Evolutionary conservation across 192 early-diverging fungal species (phyloP).

Genomic region (Backusella mclennaniae): DNA sequence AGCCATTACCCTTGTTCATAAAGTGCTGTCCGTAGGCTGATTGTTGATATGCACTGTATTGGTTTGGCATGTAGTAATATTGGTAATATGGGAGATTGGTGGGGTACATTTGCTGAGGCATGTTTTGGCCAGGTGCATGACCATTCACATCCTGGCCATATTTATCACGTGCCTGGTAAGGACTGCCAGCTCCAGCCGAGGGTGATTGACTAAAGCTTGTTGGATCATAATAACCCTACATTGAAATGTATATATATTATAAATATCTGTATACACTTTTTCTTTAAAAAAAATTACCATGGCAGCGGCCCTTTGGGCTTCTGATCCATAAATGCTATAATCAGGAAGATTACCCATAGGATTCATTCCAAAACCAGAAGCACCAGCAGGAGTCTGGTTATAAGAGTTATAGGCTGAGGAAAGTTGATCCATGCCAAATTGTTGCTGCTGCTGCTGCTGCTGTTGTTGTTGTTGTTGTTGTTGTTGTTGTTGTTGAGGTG

Average conservation of each 20-base stretch:
- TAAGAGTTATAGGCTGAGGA: slow-evolving; percentile 53
- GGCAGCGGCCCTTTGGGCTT: slow-evolving; percentile 56
- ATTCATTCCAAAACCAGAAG: slow-evolving; percentile 54
- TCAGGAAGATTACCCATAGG: slow-evolving; percentile 53
- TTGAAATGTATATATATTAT: not conserved
- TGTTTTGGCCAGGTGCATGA: slow-evolving; percentile 30
- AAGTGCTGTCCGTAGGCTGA: slow-evolving; percentile 88
- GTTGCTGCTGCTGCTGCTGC: slow-evolving; percentile 26
- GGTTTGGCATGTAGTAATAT: slow-evolving; percentile 80
- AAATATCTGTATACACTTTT: not conserved
- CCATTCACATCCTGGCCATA: slow-evolving; percentile 43
- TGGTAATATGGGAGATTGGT: slow-evolving; percentile 73
- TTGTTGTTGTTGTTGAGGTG: slow-evolving; percentile 38
- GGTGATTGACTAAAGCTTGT: slow-evolving; percentile 58
- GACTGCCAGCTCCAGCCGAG: slow-evolving; percentile 48
- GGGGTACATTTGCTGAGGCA: slow-evolving; percentile 55
- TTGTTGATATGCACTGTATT: slow-evolving; percentile 81
- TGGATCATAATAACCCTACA: slow-evolving; percentile 44
- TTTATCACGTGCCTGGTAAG: slow-evolving; percentile 56
- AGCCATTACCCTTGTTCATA: slow-evolving; percentile 82
- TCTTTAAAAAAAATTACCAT: slow-evolving; percentile 17
- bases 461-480: slow-evolving; percentile 32
- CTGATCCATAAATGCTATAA: slow-evolving; percentile 61
- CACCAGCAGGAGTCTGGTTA: slow-evolving; percentile 42
- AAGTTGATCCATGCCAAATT: slow-evolving; percentile 47